Base-by-base conservation (phyloP, 139 green algal species). In the Picochlorum sp. region DNA sequence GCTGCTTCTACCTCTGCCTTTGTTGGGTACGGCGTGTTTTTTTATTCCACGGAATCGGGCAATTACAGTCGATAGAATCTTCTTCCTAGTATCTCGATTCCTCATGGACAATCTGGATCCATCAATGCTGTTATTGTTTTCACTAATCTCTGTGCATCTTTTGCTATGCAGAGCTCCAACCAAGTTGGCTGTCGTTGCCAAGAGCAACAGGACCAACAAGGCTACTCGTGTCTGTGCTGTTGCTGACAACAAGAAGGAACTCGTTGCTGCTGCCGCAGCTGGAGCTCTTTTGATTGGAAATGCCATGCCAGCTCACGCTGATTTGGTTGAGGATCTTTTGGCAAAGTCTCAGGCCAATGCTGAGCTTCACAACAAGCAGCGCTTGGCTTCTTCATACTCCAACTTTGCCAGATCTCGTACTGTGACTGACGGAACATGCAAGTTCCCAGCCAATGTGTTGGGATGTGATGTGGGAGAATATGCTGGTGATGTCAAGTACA, bases 351-450 rank as follows among this genome's bases (percentile, higher is more conserved):
- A 60, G 10, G 68, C 69, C 45, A 90, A 90, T 79, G 85, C 85
- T 67, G 70, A 75, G 2, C 55, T 86, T 37, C 81, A 89, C 69
- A 68, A 90, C 82, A 89, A 85, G 82, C 82, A 90, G 71, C 71
- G 83, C 44, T 69, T 86, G 57, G 73, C 73, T 6, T 84, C 83
- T 45, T 76, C 60, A 16, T 84, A 86, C 57, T 73, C 75, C 63
- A 88, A 88, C 77, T 79, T 88, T 55, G 80, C 67, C 7, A 50
- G 76, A 26, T 79, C 71, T 58, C 66, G 82, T 45, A 88, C 83
- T 21, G 81, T 89, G 6, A 60, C 70, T 34, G 79, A 85, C 57
- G 74, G 77, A 57, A 84, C 82, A 30, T 89, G 81, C 73, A 45
- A 65, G 16, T 88, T 88, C 77, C 82, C 82, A 41, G 50, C 2